Conservation (phyloP, 768 basidiomycete genomes). For the Boletus coccyginus region DNA sequence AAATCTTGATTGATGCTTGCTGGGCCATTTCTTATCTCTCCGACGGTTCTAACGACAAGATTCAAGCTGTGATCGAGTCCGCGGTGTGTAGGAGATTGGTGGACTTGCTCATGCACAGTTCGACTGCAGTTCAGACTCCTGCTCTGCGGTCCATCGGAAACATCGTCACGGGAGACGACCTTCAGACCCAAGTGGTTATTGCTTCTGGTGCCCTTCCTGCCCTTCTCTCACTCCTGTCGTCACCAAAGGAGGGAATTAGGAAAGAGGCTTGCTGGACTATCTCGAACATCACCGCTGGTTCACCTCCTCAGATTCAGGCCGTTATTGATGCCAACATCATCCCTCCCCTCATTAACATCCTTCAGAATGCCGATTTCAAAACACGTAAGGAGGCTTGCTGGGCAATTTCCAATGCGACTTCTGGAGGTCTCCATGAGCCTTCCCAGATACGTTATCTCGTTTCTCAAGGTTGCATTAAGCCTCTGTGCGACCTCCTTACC, state of each 20-base stretch:
- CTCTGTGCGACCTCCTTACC: conserved; percentile 90
- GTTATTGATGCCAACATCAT: conserved; percentile 98
- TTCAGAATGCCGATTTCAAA: conserved; percentile 98
- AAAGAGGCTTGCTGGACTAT: conserved; percentile 99
- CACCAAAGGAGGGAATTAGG: conserved; percentile 97
- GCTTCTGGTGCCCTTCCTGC: conserved; percentile 97
- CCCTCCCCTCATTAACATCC: conserved; percentile 97
- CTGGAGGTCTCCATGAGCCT: conserved; percentile 95
- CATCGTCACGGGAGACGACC: conserved; percentile 98
- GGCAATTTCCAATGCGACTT: conserved; percentile 99
- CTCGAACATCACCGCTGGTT: conserved; percentile 97
- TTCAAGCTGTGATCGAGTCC: conserved; percentile 98
- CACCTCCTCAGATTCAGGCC: conserved; percentile 93
- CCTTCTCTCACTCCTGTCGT: conserved; percentile 87
- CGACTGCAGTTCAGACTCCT: conserved; percentile 96
- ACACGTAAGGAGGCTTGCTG: conserved; percentile 99
- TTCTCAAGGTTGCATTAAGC: conserved; percentile 97
- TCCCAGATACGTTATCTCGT: conserved; percentile 98
- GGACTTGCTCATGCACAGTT: conserved; percentile 92
- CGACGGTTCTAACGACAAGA: conserved; percentile 98
- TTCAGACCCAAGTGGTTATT: conserved; percentile 99
- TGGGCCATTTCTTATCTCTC: conserved; percentile 99
- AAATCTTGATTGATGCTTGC: conserved; percentile 98
- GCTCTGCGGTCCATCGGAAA: conserved; percentile 98
- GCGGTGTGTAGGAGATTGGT: conserved; percentile 97